phyloP scores from a whole-genome alignment of 2,329 filamentous ascomycete species.

The Talaromyces piceae region DNA sequence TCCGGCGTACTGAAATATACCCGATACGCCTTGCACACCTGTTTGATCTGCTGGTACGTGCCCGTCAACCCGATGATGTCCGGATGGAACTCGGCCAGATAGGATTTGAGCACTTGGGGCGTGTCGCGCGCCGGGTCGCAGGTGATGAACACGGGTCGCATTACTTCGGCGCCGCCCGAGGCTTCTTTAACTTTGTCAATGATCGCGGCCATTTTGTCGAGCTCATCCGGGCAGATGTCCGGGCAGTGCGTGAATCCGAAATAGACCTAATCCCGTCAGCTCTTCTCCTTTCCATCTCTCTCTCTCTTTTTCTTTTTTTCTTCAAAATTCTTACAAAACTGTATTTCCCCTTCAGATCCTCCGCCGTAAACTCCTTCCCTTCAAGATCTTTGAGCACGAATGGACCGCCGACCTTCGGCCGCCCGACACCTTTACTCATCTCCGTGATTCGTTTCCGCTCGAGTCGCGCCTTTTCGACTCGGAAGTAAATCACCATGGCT shows the following conservation, averaged over 20 bases:
- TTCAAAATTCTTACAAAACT: constrained; percentile 30
- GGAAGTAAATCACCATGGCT: constrained; percentile 82
- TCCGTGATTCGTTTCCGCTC: constrained; percentile 82
- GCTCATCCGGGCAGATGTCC: constrained; percentile 96
- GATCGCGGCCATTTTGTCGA: constrained; percentile 98
- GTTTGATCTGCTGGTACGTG: constrained; percentile 87
- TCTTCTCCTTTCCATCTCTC: constrained; percentile 3
- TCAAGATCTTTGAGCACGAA: constrained; percentile 79
- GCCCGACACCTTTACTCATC: constrained; percentile 84
- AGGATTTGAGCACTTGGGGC: constrained; percentile 73
- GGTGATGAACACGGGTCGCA: constrained; percentile 84
- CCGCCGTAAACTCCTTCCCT: constrained; percentile 67
- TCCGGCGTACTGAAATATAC: constrained; percentile 95
- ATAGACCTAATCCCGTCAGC: constrained; percentile 59
- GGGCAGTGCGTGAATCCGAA: constrained; percentile 98
- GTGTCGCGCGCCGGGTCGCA: constrained; percentile 92
- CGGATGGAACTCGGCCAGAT: constrained; percentile 84
- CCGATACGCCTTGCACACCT: constrained; percentile 88
- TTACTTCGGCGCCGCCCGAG: constrained; percentile 32
- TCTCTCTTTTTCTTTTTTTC: neutral
- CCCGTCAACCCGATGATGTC: constrained; percentile 83
- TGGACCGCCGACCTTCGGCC: constrained; percentile 83
- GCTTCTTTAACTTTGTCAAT: constrained; percentile 58
- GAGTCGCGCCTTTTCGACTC: constrained; percentile 85
- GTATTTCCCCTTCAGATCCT: constrained; percentile 81